phyloP scores from a whole-genome alignment of 2,329 filamentous ascomycete genomes.

The Nothopassalora personata region DNA sequence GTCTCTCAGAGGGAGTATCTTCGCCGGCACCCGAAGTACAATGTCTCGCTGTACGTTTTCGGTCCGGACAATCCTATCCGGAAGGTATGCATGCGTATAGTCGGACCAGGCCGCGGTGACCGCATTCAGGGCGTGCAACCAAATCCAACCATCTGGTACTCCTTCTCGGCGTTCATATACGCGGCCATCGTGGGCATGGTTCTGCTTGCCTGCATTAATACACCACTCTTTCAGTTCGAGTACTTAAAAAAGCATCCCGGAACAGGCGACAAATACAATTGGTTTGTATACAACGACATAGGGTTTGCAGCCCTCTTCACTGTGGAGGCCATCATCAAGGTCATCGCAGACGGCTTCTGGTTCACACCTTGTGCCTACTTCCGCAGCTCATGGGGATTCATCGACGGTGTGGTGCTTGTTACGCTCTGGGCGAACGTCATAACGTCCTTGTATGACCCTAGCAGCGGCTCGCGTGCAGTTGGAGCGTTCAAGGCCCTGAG shows the following conservation, averaged over 20 bases:
- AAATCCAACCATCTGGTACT: slow-evolving; percentile 84
- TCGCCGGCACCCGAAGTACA: slow-evolving; percentile 80
- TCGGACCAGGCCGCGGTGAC: slow-evolving; percentile 81
- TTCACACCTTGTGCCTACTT: slow-evolving; percentile 98
- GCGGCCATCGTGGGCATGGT: slow-evolving; percentile 95
- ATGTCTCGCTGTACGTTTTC: slow-evolving; percentile 87
- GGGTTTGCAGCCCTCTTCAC: slow-evolving; percentile 85
- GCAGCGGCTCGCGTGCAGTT: slow-evolving; percentile 79
- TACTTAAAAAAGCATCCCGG: slow-evolving; percentile 53
- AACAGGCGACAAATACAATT: slow-evolving; percentile 59
- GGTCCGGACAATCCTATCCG: slow-evolving; percentile 70
- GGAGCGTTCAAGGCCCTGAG: slow-evolving; percentile 96
- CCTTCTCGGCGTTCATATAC: slow-evolving; percentile 90
- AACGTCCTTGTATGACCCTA: slow-evolving; percentile 74
- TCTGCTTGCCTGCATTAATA: slow-evolving; percentile 88
- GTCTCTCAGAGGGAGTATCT: slow-evolving; percentile 88
- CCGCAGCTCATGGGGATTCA: slow-evolving; percentile 92
- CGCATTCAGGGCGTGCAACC: slow-evolving; percentile 86
- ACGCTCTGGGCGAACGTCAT: slow-evolving; percentile 94
- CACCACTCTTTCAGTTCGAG: slow-evolving; percentile 85
- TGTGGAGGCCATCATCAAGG: slow-evolving; percentile 80
- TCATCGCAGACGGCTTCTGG: slow-evolving; percentile 90
- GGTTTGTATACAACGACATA: slow-evolving; percentile 93
- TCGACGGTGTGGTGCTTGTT: slow-evolving; percentile 83
- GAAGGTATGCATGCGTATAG: slow-evolving; percentile 77